Base-by-base conservation (phyloP, 2,329 filamentous ascomycete species). In the Colletotrichum sp. region DNA sequence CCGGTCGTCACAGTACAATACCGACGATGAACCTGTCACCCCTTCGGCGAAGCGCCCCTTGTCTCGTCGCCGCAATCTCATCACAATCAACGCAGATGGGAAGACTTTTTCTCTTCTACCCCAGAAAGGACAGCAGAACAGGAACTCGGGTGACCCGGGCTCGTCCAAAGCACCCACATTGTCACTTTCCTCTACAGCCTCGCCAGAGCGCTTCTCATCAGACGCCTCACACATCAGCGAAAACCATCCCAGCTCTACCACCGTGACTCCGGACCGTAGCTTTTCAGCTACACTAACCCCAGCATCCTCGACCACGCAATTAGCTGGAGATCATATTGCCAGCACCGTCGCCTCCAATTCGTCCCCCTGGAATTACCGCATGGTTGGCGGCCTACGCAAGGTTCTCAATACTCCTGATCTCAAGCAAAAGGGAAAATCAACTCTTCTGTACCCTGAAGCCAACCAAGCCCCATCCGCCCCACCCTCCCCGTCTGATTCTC, bases 61-160 rank as follows among this genome's bases (percentile, higher is more conserved):
- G 64, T 86, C 87, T 16, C 84, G 87, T 60, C 84, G 87, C 75
- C 83, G 84, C 69, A 88, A 87, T 76, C 81, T 88, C 34, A 87
- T 92, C 75, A 87, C 86, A 69, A 83, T 92, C 32, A 86, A 92
- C 78, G 82, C 89, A 8, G 89, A 92, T 82, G 78, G 78, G 72
- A 91, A 91, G 82, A 92, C 90, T 6, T 92, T 92, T 79, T 90
- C 90, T 18, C 82, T 92, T 72, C 77, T 87, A 77, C 83, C 82
- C 81, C 80, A 88, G 13, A 62, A 62, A 59, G 67, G 65, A 62
- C 70, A 76, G 36, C 70, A 39, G 57, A 67, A 32, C 59, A 64
- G 44, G 59, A 55, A 72, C 32, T 39, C 63, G 36, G 44, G 34
- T 36, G 62, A 69, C 55, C n/a, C 69, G 13, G 49, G 81, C n/a